Conservation (phyloP, 2,329 filamentous ascomycete species). For the Fonsecaea pedrosoi region DNA sequence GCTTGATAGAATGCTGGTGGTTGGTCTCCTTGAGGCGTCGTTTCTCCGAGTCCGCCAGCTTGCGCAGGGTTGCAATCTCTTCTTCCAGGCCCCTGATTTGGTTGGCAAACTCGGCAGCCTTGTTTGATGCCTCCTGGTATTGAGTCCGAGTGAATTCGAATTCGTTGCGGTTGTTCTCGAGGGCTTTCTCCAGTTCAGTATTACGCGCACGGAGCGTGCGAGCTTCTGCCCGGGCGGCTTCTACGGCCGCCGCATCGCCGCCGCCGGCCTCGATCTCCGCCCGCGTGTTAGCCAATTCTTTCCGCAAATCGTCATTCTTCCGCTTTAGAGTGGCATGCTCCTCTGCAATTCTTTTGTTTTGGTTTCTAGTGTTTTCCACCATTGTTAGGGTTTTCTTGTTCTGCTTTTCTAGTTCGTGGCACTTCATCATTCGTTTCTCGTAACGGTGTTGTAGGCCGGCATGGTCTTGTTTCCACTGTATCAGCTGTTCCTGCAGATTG, state of each 20-base stretch:
- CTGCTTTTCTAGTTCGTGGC: constrained; percentile 48
- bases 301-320: constrained; percentile 47
- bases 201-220: constrained; percentile 37
- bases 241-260: constrained; percentile 48
- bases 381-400: constrained; percentile 40
- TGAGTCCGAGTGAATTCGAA: constrained; percentile 55
- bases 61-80: constrained; percentile 48
- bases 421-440: constrained; percentile 48
- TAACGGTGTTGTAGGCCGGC: constrained; percentile 53
- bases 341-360: constrained; percentile 46
- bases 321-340: constrained; percentile 51
- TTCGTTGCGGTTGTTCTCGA: constrained; percentile 52
- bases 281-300: constrained; percentile 50
- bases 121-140: constrained; percentile 55
- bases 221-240: constrained; percentile 50
- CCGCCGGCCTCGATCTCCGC: constrained; percentile 48
- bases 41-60: constrained; percentile 48
- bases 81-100: constrained; percentile 49
- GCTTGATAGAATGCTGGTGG: constrained; percentile 44
- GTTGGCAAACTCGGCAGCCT: constrained; percentile 50
- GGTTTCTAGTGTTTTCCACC: constrained; percentile 44
- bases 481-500: constrained; percentile 42
- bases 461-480: constrained; percentile 46
- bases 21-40: constrained; percentile 49
- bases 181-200: constrained; percentile 47